A percentile compares a stretch with the other conserved stretches of the same genome.
These are phyloP conservation scores for Cystofilobasidium capitatum DNA, from an alignment of 768 basidiomycete genomes.

Conservation along the genomic window DNA sequence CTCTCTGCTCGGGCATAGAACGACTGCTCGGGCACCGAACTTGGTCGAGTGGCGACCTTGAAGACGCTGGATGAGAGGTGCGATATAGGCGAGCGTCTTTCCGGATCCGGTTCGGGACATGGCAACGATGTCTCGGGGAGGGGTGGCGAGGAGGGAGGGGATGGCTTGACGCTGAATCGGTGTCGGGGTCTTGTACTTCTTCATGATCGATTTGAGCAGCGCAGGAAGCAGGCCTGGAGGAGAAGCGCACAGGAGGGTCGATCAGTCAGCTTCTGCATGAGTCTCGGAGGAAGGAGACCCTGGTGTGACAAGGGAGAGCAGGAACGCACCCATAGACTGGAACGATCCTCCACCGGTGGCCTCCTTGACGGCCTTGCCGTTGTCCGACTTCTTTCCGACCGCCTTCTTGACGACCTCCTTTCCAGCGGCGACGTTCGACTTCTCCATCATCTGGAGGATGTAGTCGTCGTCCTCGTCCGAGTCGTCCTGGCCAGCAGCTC, in stretches of 20 bases:
- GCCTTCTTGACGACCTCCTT: slow-evolving; percentile 66
- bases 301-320: not conserved
- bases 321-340: slow-evolving; percentile 76
- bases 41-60: slow-evolving; percentile 65
- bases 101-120: slow-evolving; percentile 99
- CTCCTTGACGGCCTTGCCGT: slow-evolving; percentile 58
- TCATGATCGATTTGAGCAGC: slow-evolving; percentile 72
- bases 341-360: slow-evolving; percentile 89
- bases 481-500: slow-evolving; percentile 30
- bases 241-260: slow-evolving; percentile 2
- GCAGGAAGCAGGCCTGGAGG: slow-evolving; percentile 66
- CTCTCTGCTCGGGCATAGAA: slow-evolving; percentile 86
- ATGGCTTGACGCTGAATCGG: slow-evolving; percentile 90
- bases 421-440: slow-evolving; percentile 63
- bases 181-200: slow-evolving; percentile 88
- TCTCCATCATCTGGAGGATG: slow-evolving; percentile 59
- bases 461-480: slow-evolving; percentile 54
- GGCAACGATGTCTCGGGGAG: slow-evolving; percentile 85
- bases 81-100: slow-evolving; percentile 90
- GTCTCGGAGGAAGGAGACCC: not conserved
- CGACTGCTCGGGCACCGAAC: slow-evolving; percentile 76
- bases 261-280: slow-evolving; percentile 19
- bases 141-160: slow-evolving; percentile 68
- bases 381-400: slow-evolving; percentile 47
- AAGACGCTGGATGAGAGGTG: slow-evolving; percentile 80